Conservation (phyloP, 2,329 filamentous ascomycete genomes). For the Xenosphaeropsis pyriputrescens region DNA sequence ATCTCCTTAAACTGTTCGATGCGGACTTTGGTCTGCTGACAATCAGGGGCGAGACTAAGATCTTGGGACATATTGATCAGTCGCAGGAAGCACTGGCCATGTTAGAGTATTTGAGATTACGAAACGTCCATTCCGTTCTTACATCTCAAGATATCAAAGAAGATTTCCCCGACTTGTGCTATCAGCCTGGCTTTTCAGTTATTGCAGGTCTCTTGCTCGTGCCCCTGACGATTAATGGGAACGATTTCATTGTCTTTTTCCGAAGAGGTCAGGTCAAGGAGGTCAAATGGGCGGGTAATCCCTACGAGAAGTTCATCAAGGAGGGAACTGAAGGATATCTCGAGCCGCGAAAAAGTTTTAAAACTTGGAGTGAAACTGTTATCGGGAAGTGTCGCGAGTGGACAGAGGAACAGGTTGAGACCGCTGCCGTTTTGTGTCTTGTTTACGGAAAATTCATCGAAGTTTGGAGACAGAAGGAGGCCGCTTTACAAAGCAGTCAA, state of each 20-base stretch:
- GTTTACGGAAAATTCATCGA: conserved; percentile 82
- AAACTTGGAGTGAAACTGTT: conserved; percentile 68
- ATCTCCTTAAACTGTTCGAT: conserved; percentile 70
- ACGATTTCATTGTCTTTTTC: conserved; percentile 86
- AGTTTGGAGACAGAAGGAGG: conserved; percentile 85
- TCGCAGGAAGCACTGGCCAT: conserved; percentile 74
- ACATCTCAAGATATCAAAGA: conserved; percentile 60
- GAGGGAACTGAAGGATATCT: conserved; percentile 60
- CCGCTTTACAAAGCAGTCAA: conserved; percentile 66
- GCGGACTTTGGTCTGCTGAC: conserved; percentile 78
- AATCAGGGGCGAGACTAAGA: conserved; percentile 79
- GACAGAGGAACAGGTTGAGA: conserved; percentile 81
- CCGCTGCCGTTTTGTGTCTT: conserved; percentile 71
- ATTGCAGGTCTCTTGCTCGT: conserved; percentile 73
- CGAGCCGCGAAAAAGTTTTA: conserved; percentile 69
- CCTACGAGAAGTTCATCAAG: conserved; percentile 64
- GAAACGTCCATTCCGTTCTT: conserved; percentile 58
- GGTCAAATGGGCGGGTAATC: conserved; percentile 75
- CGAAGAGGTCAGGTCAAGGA: conserved; percentile 61
- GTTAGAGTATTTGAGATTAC: conserved; percentile 71
- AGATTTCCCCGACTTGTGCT: conserved; percentile 72
- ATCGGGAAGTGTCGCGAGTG: conserved; percentile 75
- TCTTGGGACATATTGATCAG: conserved; percentile 59
- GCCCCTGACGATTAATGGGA: conserved; percentile 59
- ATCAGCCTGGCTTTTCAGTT: conserved; percentile 62